Evolutionary conservation across 169 alveolate species (phyloP), one percentile per base, ranked within the genome.

Genomic region (Besnoitia besnoiti): DNA sequence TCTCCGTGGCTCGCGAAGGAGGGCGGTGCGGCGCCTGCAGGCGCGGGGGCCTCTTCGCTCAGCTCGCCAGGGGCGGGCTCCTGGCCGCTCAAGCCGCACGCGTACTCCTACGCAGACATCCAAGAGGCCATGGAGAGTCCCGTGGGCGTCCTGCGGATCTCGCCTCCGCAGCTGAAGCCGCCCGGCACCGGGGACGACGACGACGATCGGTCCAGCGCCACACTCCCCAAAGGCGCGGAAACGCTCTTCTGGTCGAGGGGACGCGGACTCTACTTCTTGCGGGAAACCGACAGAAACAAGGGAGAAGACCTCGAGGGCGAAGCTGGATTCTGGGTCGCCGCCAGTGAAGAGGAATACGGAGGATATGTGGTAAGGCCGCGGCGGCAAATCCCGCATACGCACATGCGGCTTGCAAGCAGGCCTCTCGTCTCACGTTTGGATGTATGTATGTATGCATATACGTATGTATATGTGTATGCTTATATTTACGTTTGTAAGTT

Each of bases 61-160:
- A 5, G 24, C 3, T 5, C 67, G 30, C 27, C 67, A n/a, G 33
- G 4, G 7, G 33, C 67, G 67, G 30, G 67, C 24, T 16, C 24
- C n/a, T 35, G 82, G 82, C 82, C 82, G 44, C 40, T 27, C 47
- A 10, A n/a, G 82, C 82, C 82, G 2, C 82, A 35, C 8, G 44
- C 82, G 39, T 73, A 37, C 82, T 27, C 47, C 2, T n/a, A 7
- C 47, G 82, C 82, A 37, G 82, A 73, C 46, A 42, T 73, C 5
- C 82, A 73, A 19, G 82, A 73, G n/a, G 82, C 82, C 24, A 73
- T 73, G 82, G 82, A 73, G 82, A n/a, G 82, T 21, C 46, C 82
- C 1, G 46, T 10, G n/a, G 82, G 82, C 21, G 82, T 73, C 30
- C 21, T 73, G 82, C 39, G 82, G 2, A n/a, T 73, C 46, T 2